Evolutionary conservation across 371 early-diverging fungal species (phyloP), one percentile per base, ranked within the genome.

Genomic region (Coemansia sp.): DNA sequence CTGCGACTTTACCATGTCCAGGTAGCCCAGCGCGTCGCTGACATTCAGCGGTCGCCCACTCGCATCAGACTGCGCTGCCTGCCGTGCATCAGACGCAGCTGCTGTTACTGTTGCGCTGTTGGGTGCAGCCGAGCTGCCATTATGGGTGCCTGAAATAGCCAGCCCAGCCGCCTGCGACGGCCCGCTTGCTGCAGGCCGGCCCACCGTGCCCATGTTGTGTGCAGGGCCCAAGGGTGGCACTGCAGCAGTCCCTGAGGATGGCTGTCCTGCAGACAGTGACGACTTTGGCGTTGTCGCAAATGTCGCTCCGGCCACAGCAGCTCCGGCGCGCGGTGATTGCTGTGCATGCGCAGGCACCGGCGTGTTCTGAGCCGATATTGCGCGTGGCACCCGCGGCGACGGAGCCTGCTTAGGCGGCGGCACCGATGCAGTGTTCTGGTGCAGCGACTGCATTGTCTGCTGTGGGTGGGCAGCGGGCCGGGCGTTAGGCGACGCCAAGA

Each of bases 1-100:
- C 70, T 95, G 92, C 41, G 89, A 85, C 79, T 96, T 98, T 23
- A 99, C 99, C 78, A 92, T 88, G 71, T 99, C 99, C 61, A 99
- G 85, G 81, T 99, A 99, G 7, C 93, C 86, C 63, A 99, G 83
- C 1, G 99, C 99, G 80, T 99, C 99, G 46, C 69, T 80, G 2
- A 82, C 82, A 26, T 81, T 81, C 15, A 81, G 69, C 24, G 82
- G 71, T 12, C 79, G 79, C 15, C 58, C 67, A 3, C 39, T 58
- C 21, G 67, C 28, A 17, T 71, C 79, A 0, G 78, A 48, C 6
- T 65, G 65, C 44, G 49, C 53, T 23, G 17, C 19, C 44, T 46
- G 55, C 24, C 32, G 56, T 9, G 51, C 11, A 17, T 39, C 55
- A 40, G 41, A 62, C 21, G 13, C 58, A 15, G 12, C 17, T 23